Percentiles rank a stretch among this genome's conserved stretches.
These are phyloP conservation scores for Astragalus membranaceus DNA, from an alignment of 306 rosid species.

Conservation along the genomic window DNA sequence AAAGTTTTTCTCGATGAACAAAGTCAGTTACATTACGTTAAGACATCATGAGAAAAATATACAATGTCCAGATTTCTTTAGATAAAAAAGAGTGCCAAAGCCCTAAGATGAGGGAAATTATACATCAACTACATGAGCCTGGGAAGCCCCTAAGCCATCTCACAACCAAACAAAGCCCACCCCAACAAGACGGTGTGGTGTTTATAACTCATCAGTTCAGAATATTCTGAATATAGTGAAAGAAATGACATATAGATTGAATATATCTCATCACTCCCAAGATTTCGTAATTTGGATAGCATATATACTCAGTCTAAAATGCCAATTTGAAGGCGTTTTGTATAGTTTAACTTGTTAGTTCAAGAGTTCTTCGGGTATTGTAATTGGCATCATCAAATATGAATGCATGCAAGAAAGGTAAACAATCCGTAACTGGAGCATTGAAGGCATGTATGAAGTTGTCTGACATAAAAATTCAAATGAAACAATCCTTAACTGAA, in stretches of 20 bases:
- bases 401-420: not conserved
- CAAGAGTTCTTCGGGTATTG: not conserved
- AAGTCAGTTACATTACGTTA: not conserved
- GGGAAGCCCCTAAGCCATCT: too few species aligned
- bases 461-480: not conserved
- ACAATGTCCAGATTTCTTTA: not conserved
- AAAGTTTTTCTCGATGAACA: not conserved
- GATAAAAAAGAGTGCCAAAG: not conserved
- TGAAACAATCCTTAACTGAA: not conserved
- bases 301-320: not conserved
- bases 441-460: not conserved
- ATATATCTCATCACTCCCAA: not conserved
- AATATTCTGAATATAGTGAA: not conserved
- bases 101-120: too few species aligned
- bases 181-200: too few species aligned
- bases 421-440: not conserved
- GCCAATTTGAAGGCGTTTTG: not conserved
- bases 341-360: slow-evolving; percentile 1
- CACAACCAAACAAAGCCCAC: too few species aligned
- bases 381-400: not conserved
- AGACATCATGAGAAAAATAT: not conserved
- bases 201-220: too few species aligned
- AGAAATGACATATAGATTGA: not conserved
- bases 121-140: too few species aligned
- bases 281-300: not conserved